Evolutionary conservation across 306 rosid genomes (phyloP), one percentile per base, ranked within the genome.

Genomic region (Senna siamea): DNA sequence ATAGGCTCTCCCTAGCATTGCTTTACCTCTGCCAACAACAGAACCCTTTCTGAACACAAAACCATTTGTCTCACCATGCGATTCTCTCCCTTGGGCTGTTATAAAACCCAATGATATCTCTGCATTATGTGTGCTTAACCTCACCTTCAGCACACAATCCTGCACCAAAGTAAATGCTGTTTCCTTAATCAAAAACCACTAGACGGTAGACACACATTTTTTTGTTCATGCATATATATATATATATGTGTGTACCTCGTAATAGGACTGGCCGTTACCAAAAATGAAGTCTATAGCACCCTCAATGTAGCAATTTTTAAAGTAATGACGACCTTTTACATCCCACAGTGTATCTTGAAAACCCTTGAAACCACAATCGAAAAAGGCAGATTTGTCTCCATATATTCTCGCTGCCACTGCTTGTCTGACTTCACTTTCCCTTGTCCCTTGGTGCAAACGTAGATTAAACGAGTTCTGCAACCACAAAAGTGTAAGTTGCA

Each of bases 321-420:
- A 87, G 79, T 76, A 80, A 73, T 84, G 91, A 11, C 85, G 85
- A 10, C 91, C 91, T 4, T 2, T 0, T 0, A 22, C 88, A 47
- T 82, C 88, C 85, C 85, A 87, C 1, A 87, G 44, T 0, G 88
- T 87, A 37, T 87, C 91, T 79, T 87, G 91, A 71, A 47, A 50
- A 7, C 83, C 82, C 19, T 65, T 0, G 69, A 86, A 86, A 2
- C 79, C 74, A 52, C 89, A 86, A 0, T 64, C 69, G 32, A n/a
- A 70, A 60, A 86, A 86, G 0, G 80, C 78, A 1, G 87, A 83
- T 66, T 78, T 80, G 68, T 83, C 82, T 1, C 89, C 89, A 32
- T 76, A 83, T n/a, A 83, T 71, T 67, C 79, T 77, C 32, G 89
- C 85, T 11, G 89, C 81, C 17, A 86, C 0, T 12, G 87, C 89